phyloP scores from a whole-genome alignment of 148 eudicot genomes.

The Mesembryanthemum crystallinum region DNA sequence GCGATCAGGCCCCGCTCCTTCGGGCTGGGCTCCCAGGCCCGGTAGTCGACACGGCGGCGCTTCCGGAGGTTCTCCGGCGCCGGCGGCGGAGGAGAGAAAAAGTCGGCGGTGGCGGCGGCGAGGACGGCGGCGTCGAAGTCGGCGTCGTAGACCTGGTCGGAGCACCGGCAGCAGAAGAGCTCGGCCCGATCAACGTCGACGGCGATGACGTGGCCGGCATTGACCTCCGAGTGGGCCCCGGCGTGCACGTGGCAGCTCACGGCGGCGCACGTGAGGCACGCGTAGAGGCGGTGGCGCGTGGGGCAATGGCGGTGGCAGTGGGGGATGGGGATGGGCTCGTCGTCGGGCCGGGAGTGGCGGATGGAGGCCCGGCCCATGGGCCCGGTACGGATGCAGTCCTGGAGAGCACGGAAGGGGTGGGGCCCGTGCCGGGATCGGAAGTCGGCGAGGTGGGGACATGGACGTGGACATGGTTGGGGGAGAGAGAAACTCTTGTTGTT shows the following conservation, averaged over 20 bases:
- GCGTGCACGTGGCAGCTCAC: conserved; percentile 54
- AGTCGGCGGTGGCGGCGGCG: no score
- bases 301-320: no score
- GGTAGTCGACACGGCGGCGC: conserved; percentile 64
- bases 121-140: conserved; percentile 59
- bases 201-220: conserved; percentile 45
- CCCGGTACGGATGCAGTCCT: conserved; percentile 40
- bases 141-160: conserved; percentile 60
- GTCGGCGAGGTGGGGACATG: conserved; percentile 48
- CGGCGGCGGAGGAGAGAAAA: conserved; percentile 18
- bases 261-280: conserved; percentile 56
- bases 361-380: conserved; percentile 56
- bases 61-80: conserved; percentile 46
- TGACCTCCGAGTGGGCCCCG: conserved; percentile 28
- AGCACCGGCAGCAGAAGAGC: conserved; percentile 61
- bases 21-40: conserved; percentile 56
- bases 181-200: conserved; percentile 67
- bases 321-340: no score
- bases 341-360: conserved; percentile 36
- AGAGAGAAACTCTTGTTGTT: conserved; percentile 22
- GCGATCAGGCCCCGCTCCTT: conserved; percentile 37
- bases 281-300: conserved; percentile 41
- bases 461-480: conserved; percentile 19
- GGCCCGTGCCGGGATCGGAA: conserved; percentile 47
- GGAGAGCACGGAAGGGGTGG: conserved; percentile 45